Evolutionary conservation across 495 filamentous ascomycete species (phyloP), one percentile per base, ranked within the genome.

Genomic region (Podospora didyma): DNA sequence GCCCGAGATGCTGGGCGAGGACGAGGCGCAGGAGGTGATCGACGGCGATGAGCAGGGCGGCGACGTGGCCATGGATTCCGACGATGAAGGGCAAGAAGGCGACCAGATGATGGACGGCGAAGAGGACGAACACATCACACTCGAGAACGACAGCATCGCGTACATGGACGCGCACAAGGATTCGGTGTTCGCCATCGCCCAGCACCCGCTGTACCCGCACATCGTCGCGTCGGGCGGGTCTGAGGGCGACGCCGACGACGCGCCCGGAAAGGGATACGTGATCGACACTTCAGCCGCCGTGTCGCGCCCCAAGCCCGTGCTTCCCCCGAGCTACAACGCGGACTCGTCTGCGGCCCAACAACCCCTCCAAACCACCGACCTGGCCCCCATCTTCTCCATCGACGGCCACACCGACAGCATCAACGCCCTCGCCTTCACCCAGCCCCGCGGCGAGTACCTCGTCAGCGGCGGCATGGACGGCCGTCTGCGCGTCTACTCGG

Each of bases 381-480:
- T 93, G 37, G 64, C 80, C 46, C 74, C 84, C 2, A 50, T 94
- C 12, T 83, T 81, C 60, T 85, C 84, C 60, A 76, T 97, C 49
- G 82, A 89, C 12, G 92, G 91, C 20, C 95, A 99, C 73, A 89
- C 84, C 39, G 95, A 97, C 69, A 92, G 87, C 41, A 85, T 99
- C 57, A 94, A 92, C 68, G 85, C 89, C 1, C 81, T 96, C 0
- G 72, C 83, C 1, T 99, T 96, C 64, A 95, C 90, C 1, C 78
- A 89, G 41, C 91, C 91, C 0, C 77, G 80, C 51, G 95, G 94
- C 42, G 85, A 92, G 57, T 96, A 90, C 64, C 77, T 92, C n/a
- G 77, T 91, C 23, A 89, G 88, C 17, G 95, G 86, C 3, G 92
- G 92, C 10, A 72, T 99, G 49, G 94, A 97, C 69, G 95, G 73